Base-by-base conservation (phyloP, 1,284 basidiomycete species). In the Pascua sp. region DNA sequence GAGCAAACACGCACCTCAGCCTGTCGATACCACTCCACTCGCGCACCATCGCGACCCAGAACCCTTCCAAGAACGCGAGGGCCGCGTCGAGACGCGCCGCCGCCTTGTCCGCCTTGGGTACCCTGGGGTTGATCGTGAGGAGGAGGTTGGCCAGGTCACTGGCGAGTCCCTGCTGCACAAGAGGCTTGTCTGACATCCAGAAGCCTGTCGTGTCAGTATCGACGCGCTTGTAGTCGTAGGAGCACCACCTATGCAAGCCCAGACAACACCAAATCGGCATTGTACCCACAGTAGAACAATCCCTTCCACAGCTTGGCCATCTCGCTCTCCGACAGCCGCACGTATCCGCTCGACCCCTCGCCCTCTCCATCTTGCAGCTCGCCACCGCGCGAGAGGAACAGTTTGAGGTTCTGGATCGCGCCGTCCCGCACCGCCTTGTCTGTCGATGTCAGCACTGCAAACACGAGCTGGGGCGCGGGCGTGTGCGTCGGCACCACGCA, bases 151-250 rank as follows among this genome's bases (percentile, higher is more conserved):
- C 86, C 24, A 98, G 79, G 67, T 95, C 90, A 10, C 82, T 80
- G 0, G 95, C 92, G 8, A 98, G 83, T 4, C 86, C 86, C 76
- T 98, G 96, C 73, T 98, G 95, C 5, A 98, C 88, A 4, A 95
- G 81, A 8, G 95, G 94, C 75, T 98, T 98, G 79, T 98, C 95
- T 4, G 92, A 97, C 93, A 98, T 98, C 94, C 94, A 98, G 77
- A 95, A 98, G 71, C 92, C 91, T 94, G 60, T 1, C 36, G 42
- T 2, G 46, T 60, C 8, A 47, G 44, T 24, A 18, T 12, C 4
- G 11, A 12, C 10, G n/a, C 32, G 11, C 36, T 40, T 17, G 40
- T 32, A 32, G 24, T 32, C 24, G 24, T 3, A 32, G 24, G 24
- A 32, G 24, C 24, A 32, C 24, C 24, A 32, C 24, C 24, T 32